Evolutionary conservation across 495 filamentous ascomycete genomes (phyloP).

Genomic region (Xylaria sp.): DNA sequence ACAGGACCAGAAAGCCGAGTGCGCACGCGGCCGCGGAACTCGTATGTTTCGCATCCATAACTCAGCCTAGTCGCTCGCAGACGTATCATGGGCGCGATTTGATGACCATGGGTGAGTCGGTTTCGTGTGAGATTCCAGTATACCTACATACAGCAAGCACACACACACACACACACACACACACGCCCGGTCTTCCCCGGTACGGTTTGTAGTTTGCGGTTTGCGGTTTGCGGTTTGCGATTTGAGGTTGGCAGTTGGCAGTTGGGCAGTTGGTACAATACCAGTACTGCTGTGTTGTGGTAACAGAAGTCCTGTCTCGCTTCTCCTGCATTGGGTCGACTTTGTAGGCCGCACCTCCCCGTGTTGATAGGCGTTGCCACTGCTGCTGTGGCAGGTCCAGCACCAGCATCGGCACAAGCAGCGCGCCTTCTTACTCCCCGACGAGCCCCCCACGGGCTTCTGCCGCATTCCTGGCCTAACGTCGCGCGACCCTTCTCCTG

Average conservation of each 20-base stretch:
- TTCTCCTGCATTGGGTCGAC: slow-evolving; percentile 5
- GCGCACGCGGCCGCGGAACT: slow-evolving; percentile 9
- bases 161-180: too few relatives aligned
- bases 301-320: background rate
- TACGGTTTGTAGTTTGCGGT: too few relatives aligned
- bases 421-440: background rate
- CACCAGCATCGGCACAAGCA: background rate
- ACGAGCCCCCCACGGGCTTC: background rate
- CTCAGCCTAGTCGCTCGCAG: slow-evolving; percentile 24
- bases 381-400: background rate
- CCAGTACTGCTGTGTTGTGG: background rate
- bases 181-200: too few relatives aligned
- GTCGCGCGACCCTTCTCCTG: slow-evolving; percentile 17
- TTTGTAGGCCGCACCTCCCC: background rate
- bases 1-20: background rate
- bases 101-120: slow-evolving; percentile 44
- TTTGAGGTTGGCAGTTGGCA: too few relatives aligned
- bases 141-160: too few relatives aligned
- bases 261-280: too few relatives aligned
- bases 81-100: slow-evolving; percentile 41
- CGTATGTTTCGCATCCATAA: slow-evolving; percentile 18
- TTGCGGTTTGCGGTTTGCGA: too few relatives aligned
- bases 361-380: background rate
- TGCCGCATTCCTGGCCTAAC: slow-evolving; percentile 3
- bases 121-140: slow-evolving; percentile 5